Conservation (phyloP, 108 stramenopile genomes). For the Nitzschia sp. region DNA sequence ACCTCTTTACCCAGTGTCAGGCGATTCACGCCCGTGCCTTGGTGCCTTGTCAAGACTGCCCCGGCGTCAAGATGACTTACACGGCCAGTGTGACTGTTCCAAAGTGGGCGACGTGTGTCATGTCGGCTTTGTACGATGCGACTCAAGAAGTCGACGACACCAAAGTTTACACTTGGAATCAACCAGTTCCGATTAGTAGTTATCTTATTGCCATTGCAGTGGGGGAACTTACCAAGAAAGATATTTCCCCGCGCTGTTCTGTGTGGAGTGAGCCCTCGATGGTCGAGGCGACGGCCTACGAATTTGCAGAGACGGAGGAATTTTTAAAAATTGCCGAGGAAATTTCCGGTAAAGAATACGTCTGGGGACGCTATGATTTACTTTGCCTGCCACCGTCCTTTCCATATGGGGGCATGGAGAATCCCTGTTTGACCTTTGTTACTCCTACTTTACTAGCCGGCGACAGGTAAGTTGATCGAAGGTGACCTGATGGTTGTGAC, state of each 20-base stretch:
- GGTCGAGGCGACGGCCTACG: slow-evolving; percentile 89
- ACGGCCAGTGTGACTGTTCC: slow-evolving; percentile 86
- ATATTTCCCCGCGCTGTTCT: slow-evolving; percentile 79
- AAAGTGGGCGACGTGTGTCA: slow-evolving; percentile 89
- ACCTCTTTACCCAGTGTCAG: slow-evolving; percentile 97
- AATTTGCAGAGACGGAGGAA: slow-evolving; percentile 93
- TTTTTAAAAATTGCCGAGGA: slow-evolving; percentile 90
- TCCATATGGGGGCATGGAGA: slow-evolving; percentile 99
- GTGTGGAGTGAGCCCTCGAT: slow-evolving; percentile 95
- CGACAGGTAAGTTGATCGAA: too few relatives aligned
- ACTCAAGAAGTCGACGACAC: background rate
- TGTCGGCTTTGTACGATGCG: slow-evolving; percentile 83
- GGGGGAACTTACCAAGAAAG: slow-evolving; percentile 76
- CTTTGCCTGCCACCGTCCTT: slow-evolving; percentile 95
- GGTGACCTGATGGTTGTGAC: too few relatives aligned
- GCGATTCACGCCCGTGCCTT: slow-evolving; percentile 96
- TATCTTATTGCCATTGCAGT: slow-evolving; percentile 96
- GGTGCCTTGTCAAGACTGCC: slow-evolving; percentile 94
- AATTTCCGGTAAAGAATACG: slow-evolving; percentile 75
- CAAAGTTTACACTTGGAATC: slow-evolving; percentile 68
- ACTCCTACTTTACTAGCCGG: slow-evolving; percentile 97
- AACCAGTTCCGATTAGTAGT: slow-evolving; percentile 91
- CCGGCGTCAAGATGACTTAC: slow-evolving; percentile 90
- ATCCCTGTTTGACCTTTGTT: slow-evolving; percentile 96
- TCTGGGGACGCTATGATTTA: slow-evolving; percentile 94